Percentiles rank a stretch among this genome's conserved stretches.
These are phyloP conservation scores for Theobroma cacao DNA, from an alignment of 345 rosid species.

Conservation along the genomic window DNA sequence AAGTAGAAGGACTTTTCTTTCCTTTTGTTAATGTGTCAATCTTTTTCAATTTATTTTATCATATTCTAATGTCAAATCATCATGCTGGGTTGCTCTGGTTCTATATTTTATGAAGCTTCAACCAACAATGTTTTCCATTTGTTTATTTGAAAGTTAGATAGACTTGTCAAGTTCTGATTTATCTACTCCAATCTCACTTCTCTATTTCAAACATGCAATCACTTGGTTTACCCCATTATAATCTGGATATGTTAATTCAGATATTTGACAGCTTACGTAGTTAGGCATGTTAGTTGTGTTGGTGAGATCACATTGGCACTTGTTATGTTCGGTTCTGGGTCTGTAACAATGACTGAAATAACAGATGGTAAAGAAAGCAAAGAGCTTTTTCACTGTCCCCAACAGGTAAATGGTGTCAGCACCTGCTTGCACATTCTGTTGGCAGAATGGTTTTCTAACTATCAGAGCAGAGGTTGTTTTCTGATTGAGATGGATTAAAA, in stretches of 20 bases:
- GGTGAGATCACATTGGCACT: not conserved
- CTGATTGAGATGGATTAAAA: not conserved
- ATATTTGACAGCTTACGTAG: not conserved
- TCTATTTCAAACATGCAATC: not conserved
- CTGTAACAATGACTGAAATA: not conserved
- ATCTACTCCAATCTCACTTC: not conserved
- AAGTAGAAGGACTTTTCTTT: not conserved
- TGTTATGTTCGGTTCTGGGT: not conserved
- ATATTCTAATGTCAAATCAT: not conserved
- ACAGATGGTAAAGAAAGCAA: not conserved
- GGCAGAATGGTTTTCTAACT: not conserved
- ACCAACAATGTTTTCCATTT: not conserved
- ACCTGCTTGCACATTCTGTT: conserved; percentile 7
- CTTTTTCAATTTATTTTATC: not conserved
- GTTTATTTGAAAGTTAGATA: not conserved
- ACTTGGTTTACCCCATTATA: not conserved
- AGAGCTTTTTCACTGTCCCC: not conserved
- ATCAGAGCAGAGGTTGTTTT: not conserved
- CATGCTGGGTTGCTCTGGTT: not conserved
- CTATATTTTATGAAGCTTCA: not conserved
- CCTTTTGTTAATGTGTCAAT: not conserved
- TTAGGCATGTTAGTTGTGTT: not conserved
- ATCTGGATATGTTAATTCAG: not conserved
- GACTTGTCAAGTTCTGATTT: not conserved
- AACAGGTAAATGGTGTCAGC: not conserved